These are phyloP conservation scores for Akanthomyces uredinophilus DNA, from an alignment of 2,329 filamentous ascomycete genomes.

Conservation along the genomic window DNA sequence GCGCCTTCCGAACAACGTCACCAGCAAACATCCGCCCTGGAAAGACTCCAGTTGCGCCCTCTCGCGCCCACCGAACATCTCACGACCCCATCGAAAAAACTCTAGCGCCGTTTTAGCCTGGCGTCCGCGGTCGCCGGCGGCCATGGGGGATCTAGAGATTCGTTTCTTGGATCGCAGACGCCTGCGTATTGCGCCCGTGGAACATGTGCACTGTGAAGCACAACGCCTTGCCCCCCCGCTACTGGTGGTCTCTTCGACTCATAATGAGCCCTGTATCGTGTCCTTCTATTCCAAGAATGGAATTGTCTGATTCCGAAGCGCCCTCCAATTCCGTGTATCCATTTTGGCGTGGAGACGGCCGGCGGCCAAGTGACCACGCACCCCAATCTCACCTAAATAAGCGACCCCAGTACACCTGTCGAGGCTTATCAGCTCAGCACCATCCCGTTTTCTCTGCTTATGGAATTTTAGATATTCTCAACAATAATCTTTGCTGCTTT, in stretches of 20 bases:
- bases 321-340: conserved; percentile 4
- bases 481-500: neutral
- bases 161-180: neutral
- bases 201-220: neutral
- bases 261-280: neutral
- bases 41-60: conserved; percentile 5
- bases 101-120: neutral
- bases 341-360: conserved; percentile 9
- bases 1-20: conserved; percentile 2
- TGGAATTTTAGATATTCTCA: neutral
- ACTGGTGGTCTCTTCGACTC: neutral
- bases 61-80: conserved; percentile 2
- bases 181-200: neutral
- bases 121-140: conserved; percentile 2
- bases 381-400: conserved; percentile 3
- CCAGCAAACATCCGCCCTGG: neutral
- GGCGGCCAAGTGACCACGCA: conserved; percentile 1
- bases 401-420: neutral
- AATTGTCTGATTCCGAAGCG: neutral
- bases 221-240: neutral
- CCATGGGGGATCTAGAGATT: neutral
- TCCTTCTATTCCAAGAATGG: neutral
- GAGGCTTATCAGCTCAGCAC: neutral
- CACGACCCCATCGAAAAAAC: neutral
- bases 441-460: neutral